Evolutionary conservation across 2,329 filamentous ascomycete species (phyloP), one percentile per base, ranked within the genome.

Genomic region (Xylaria sp.): DNA sequence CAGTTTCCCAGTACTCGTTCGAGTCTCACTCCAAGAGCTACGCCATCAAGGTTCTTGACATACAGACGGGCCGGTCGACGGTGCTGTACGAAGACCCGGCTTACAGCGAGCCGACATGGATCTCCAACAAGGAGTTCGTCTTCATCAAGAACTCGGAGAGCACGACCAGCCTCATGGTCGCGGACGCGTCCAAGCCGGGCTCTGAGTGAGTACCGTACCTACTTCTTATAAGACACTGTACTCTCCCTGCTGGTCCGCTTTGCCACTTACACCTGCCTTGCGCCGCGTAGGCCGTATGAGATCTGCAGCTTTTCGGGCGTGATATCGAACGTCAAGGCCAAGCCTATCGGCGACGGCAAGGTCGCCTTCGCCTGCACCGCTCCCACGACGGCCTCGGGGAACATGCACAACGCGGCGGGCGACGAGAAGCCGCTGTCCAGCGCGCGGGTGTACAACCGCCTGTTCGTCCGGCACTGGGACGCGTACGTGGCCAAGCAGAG

Each of bases 381-480:
- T 8, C 75, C 86, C 59, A 85, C 89, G 0, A 87, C 84, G 3
- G 81, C 87, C 2, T 79, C 86, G 42, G 92, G 91, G 4, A 76
- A 83, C 1, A 79, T 94, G 21, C 86, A 86, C 72, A 89, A 89
- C 67, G 77, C 84, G 11, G 78, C 85, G 37, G 77, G 79, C 13
- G 84, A 82, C 37, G 74, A 82, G 58, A 84, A 86, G 66, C 76
- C 82, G 2, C 73, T 78, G 20, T 87, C 87, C 18, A 82, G 84
- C 2, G 91, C 84, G 22, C 86, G 83, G 63, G 80, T 91, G 19
- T 94, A 94, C 71, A 84, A 84, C 18, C 84, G 82, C 44, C 82
- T 92, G 21, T 94, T 90, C 65, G 89, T 90, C 22, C 83, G 91
- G 13, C 90, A 95, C 66, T 95, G 91, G 91, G 90, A 95, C 68